Evolutionary conservation across 1,139 yeast genomes (phyloP), one percentile per base, ranked within the genome.

Genomic region (Debaryomyces psychrophilus): DNA sequence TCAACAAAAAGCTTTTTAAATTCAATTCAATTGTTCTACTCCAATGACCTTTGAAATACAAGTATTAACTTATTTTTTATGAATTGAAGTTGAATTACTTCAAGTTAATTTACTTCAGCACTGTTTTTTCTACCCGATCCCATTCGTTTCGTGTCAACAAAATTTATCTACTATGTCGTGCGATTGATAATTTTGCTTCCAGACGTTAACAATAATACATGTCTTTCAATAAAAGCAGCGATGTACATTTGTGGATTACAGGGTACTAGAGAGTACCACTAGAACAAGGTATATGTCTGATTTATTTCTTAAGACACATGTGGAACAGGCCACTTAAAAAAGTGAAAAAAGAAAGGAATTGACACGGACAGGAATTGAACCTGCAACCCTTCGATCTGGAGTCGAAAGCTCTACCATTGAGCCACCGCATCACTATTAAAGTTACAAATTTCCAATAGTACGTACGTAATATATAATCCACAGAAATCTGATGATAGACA

Each of bases 341-440:
- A 17, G 1, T 11, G 46, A 51, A 50, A 50, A 49, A 45, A 45
- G n/a, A 50, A 57, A 59, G 56, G 60, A 58, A 58, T 52, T 60
- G 62, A 59, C 67, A 60, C 68, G 67, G 66, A 62, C 68, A 64
- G 68, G 68, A 64, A 62, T 64, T 57, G 68, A 64, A 64, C 68
- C 67, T 63, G 68, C 68, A 63, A 62, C 68, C 68, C 56, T 62
- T 62, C 61, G 68, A 60, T 60, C 54, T 83, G 90, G 90, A 85
- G 84, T 84, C 90, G 83, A 83, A 83, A 82, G 89, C 90, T 84
- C 90, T 84, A 83, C 90, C 90, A 84, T 85, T 84, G 90, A 85
- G 90, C 90, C 89, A 84, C 88, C 85, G 88, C 90, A 82, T 82
- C 89, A 67, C 59, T 73, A 69, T 29, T 67, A 33, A 46, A 22